phyloP scores from a whole-genome alignment of 768 basidiomycete species.

The Sistotremastrum niveocremeum region DNA sequence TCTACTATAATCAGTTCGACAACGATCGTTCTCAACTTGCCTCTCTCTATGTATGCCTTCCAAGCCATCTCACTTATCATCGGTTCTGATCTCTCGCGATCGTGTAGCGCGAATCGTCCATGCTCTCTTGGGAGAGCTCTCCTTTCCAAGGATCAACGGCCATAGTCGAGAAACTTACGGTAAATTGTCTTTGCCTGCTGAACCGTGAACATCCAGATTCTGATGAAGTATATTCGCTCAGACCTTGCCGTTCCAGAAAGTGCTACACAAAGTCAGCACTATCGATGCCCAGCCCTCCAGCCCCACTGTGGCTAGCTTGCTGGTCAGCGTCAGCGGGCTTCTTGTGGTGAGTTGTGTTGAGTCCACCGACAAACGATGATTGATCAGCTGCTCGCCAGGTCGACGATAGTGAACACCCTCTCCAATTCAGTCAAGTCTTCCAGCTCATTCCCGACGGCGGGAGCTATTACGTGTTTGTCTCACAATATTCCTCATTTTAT shows the following conservation, averaged over 20 bases:
- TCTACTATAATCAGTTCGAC: conserved; percentile 78
- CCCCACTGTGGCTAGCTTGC: conserved; percentile 34
- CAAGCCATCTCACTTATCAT: conserved; percentile 16
- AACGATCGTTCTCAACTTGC: conserved; percentile 37
- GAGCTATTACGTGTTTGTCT: conserved; percentile 74
- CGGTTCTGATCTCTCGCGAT: conserved; percentile 6
- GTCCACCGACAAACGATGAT: not conserved
- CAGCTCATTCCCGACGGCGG: conserved; percentile 66
- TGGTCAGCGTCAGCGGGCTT: conserved; percentile 83
- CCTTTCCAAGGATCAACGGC: conserved; percentile 36
- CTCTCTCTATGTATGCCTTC: conserved; percentile 59
- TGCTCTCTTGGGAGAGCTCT: conserved; percentile 70
- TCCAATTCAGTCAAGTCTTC: conserved; percentile 89
- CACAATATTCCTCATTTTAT: not conserved
- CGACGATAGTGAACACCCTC: conserved; percentile 64
- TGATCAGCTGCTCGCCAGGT: conserved; percentile 33
- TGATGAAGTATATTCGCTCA: conserved; percentile 13
- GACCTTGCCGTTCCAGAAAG: conserved; percentile 70
- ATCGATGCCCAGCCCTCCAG: conserved; percentile 82
- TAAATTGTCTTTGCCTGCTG: conserved; percentile 18
- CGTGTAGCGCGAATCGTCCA: conserved; percentile 59
- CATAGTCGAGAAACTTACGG: conserved; percentile 66
- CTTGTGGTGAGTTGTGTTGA: conserved; percentile 40
- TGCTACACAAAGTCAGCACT: conserved; percentile 71
- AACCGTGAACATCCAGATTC: not conserved